Base-by-base conservation (phyloP, 2,329 filamentous ascomycete species). In the Penicillium sp. region DNA sequence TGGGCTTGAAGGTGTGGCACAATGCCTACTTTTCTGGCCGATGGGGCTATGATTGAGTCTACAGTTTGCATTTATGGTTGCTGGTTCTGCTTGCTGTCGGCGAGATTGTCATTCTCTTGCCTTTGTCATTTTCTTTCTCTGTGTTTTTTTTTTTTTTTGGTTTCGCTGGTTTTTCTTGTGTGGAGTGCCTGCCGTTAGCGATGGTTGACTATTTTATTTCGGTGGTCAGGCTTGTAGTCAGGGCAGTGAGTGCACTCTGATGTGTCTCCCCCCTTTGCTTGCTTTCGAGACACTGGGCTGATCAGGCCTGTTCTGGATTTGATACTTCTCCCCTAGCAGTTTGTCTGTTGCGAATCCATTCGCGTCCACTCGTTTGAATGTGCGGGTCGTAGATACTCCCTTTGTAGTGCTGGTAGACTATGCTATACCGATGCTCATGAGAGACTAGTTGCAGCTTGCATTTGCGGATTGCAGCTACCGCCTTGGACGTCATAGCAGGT, bases 291-390 rank as follows among this genome's bases (percentile, higher is more conserved):
- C 52, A 55, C 52, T 37, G 42, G 10, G 10, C 30, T 33, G 10
- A 33, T 33, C 30, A 33, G 30, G 30, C 4, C 6, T 22, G 26
- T 13, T 11, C 51, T 26, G 55, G 48, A 51, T 55, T 48, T 14
- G 30, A 33, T 33, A 33, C 30, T 48, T 55, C 4, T n/a, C 6
- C 25, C 37, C 7, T 19, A 19, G 33, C 16, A n/a, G 33, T 35
- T 45, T 33, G 22, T 35, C 19, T 33, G 58, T 61, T 63, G 58
- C 62, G 63, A 65, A 65, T 56, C 8, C 22, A 65, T 59, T 46
- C 63, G 49, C 60, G 49, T 65, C 63, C 63, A 55, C 58, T 65
- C 63, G 26, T 65, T 65, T 59, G 28, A 42, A 4, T 4, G 6
- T 40, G 51, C 26, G 10, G n/a, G n/a, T 51, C 8, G 26, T 51